phyloP scores from a whole-genome alignment of 495 filamentous ascomycete genomes.

The Penicillium ucsense region DNA sequence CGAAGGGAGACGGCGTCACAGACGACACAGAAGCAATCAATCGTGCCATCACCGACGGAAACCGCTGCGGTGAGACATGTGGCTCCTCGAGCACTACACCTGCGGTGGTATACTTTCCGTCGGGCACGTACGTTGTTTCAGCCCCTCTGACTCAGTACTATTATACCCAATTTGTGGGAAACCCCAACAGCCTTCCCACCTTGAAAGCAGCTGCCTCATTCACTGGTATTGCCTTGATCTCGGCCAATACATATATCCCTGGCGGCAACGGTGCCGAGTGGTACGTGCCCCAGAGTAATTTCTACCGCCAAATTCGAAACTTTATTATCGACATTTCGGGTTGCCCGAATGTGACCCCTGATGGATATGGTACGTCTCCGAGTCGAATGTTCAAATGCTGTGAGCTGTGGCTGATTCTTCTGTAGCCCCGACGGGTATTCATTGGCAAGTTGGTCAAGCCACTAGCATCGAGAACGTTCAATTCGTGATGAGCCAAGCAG shows the following conservation, averaged over 20 bases:
- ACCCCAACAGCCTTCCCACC: background rate
- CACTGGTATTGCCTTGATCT: background rate
- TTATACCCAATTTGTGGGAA: background rate
- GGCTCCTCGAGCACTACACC: slow-evolving; percentile 17
- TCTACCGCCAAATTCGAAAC: background rate
- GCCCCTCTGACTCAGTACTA: background rate
- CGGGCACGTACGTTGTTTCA: background rate
- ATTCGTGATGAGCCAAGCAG: background rate
- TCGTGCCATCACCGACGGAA: slow-evolving; percentile 17
- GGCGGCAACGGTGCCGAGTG: background rate
- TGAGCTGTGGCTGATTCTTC: no score
- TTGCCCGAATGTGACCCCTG: no score
- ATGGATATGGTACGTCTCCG: no score
- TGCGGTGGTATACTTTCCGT: background rate
- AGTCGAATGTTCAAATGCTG: no score
- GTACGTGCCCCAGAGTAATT: background rate
- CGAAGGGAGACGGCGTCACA: slow-evolving; percentile 42
- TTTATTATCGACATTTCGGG: background rate
- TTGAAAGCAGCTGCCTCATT: background rate
- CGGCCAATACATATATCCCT: background rate
- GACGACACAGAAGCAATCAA: background rate
- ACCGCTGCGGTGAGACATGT: slow-evolving; percentile 35
- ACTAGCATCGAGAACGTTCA: background rate
- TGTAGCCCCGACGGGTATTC: background rate
- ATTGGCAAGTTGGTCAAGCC: background rate